A percentile compares a stretch with the other conserved stretches of the same genome.
phyloP scores from a whole-genome alignment of 2,329 filamentous ascomycete genomes.

The Domatiomyces catenatus region DNA sequence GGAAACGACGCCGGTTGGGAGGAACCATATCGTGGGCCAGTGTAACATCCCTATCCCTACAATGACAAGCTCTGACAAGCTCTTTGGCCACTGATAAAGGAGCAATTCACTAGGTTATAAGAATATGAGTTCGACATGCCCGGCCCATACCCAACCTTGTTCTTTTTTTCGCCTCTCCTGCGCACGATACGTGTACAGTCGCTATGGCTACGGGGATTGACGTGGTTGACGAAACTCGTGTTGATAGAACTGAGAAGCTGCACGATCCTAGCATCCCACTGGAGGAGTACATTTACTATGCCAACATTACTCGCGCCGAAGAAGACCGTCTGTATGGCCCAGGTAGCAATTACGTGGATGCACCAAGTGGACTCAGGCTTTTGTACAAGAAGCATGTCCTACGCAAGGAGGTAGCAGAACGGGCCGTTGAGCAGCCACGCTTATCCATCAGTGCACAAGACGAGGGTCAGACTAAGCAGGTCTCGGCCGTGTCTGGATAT shows the following conservation, averaged over 20 bases:
- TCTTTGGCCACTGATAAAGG: neutral
- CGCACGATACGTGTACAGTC: neutral
- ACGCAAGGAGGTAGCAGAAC: slow-evolving; percentile 7
- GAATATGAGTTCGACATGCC: neutral
- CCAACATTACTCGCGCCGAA: slow-evolving; percentile 22
- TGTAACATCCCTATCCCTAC: neutral
- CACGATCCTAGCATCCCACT: slow-evolving; percentile 21
- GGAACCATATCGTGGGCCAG: neutral
- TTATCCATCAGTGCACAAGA: slow-evolving; percentile 9
- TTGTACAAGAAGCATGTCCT: slow-evolving; percentile 11
- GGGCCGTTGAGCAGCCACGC: slow-evolving; percentile 3
- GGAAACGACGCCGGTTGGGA: neutral
- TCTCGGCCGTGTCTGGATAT: neutral
- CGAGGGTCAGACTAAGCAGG: slow-evolving; percentile 3
- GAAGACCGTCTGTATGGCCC: slow-evolving; percentile 18
- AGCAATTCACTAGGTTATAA: neutral
- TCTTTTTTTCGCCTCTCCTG: neutral
- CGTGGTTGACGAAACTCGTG: slow-evolving; percentile 7
- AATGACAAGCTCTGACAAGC: neutral
- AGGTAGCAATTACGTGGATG: slow-evolving; percentile 4
- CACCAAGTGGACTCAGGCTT: slow-evolving; percentile 2
- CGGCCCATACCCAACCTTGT: neutral
- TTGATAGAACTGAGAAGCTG: slow-evolving; percentile 9
- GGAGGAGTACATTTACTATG: slow-evolving; percentile 29
- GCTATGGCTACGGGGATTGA: slow-evolving; percentile 9